Evolutionary conservation across 495 filamentous ascomycete species (phyloP).

Genomic region (Neurospora sp.): DNA sequence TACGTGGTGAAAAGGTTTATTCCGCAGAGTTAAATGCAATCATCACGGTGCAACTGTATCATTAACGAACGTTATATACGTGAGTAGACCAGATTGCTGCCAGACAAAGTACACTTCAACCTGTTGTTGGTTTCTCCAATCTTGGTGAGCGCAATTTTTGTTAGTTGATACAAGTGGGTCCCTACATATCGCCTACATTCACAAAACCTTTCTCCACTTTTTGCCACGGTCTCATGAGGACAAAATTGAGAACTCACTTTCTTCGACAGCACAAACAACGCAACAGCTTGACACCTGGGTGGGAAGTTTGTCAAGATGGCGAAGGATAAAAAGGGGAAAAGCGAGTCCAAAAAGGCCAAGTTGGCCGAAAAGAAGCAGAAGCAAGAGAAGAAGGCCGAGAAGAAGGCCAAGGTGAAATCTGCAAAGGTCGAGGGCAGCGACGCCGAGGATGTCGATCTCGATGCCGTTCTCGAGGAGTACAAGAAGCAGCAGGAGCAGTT

Average conservation of each 20-base stretch:
- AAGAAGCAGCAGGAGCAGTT: slow-evolving; percentile 76
- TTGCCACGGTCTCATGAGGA: background rate
- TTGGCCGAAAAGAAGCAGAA: slow-evolving; percentile 55
- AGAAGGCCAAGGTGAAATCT: slow-evolving; percentile 47
- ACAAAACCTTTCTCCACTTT: background rate
- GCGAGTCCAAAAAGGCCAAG: slow-evolving; percentile 50
- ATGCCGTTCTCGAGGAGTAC: slow-evolving; percentile 93
- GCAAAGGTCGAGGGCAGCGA: slow-evolving; percentile 59
- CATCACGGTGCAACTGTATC: background rate
- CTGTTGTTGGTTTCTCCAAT: background rate
- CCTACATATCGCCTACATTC: background rate
- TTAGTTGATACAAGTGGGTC: background rate
- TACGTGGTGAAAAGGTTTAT: background rate
- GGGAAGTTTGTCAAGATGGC: slow-evolving; percentile 27
- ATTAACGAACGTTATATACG: background rate
- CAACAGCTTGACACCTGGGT: background rate
- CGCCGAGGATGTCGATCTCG: slow-evolving; percentile 86
- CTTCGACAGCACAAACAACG: background rate
- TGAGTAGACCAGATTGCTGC: background rate
- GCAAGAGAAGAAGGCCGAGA: slow-evolving; percentile 53
- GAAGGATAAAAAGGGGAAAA: slow-evolving; percentile 53
- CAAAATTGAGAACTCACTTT: background rate
- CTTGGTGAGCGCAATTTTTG: background rate
- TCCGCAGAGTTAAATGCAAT: background rate
- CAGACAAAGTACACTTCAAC: background rate